These are phyloP conservation scores for Trichoderma aggressivum DNA, from an alignment of 2,329 filamentous ascomycete species.

Conservation along the genomic window DNA sequence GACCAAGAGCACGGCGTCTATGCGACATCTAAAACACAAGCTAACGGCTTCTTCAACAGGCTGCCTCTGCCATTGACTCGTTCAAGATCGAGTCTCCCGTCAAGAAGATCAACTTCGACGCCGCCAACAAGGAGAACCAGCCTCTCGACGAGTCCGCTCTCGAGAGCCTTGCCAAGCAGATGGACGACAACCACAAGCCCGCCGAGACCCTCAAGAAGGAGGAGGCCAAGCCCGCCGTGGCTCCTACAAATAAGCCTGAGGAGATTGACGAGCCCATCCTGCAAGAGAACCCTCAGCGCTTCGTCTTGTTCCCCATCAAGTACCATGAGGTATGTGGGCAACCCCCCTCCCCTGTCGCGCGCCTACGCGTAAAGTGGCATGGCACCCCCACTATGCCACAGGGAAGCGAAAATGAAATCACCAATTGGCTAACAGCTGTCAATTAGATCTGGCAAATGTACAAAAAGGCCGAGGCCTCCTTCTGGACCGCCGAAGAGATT, in stretches of 20 bases:
- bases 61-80: constrained; percentile 78
- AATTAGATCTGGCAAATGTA: constrained; percentile 99
- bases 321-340: constrained; percentile 84
- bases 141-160: constrained; percentile 50
- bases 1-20: background rate
- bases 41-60: constrained; percentile 49
- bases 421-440: constrained; percentile 37
- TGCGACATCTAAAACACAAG: constrained; percentile 3
- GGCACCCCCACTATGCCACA: constrained; percentile 12
- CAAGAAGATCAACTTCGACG: constrained; percentile 81
- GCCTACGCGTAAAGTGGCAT: constrained; percentile 67
- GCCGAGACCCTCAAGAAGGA: constrained; percentile 43
- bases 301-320: constrained; percentile 98
- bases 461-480: constrained; percentile 99
- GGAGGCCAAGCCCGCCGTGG: constrained; percentile 30
- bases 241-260: constrained; percentile 57
- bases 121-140: constrained; percentile 78
- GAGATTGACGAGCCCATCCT: constrained; percentile 87
- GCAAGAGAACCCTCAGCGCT: constrained; percentile 91
- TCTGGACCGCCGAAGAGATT: constrained; percentile 99
- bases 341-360: constrained; percentile 35
- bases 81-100: constrained; percentile 90
- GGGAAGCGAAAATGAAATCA: background rate
- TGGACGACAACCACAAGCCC: constrained; percentile 60
- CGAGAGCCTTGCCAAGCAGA: constrained; percentile 51